These are phyloP conservation scores for Alnus glutinosa DNA, from an alignment of 306 rosid genomes.

Conservation along the genomic window DNA sequence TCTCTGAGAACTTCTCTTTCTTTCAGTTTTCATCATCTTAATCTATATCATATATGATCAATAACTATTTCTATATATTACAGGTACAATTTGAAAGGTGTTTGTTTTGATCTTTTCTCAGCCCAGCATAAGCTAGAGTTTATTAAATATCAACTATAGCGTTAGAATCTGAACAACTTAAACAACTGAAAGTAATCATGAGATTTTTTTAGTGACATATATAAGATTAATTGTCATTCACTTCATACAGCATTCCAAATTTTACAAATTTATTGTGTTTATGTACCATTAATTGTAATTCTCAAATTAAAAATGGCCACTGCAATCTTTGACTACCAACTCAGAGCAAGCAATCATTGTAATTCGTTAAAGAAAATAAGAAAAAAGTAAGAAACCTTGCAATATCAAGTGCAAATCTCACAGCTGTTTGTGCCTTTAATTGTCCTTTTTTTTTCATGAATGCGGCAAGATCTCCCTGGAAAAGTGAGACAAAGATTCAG, in stretches of 20 bases:
- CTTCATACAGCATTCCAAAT: background rate
- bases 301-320: background rate
- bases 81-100: background rate
- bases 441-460: conserved; percentile 72
- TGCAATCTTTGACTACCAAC: background rate
- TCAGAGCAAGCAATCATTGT: background rate
- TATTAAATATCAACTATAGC: background rate
- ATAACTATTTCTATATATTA: background rate
- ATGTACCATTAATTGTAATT: background rate
- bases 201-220: background rate
- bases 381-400: conserved; percentile 64
- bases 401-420: conserved; percentile 84
- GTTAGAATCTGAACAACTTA: background rate
- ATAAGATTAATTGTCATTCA: background rate
- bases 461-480: conserved; percentile 77
- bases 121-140: background rate
- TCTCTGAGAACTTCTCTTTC: background rate
- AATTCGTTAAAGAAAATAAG: conserved; percentile 5
- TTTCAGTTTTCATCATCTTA: background rate
- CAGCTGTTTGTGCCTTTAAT: conserved; percentile 63
- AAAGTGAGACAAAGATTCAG: conserved; percentile 10
- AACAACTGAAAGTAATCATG: background rate
- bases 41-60: background rate
- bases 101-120: background rate
- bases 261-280: background rate